Percentiles rank a stretch among this genome's conserved stretches.
Evolutionary conservation across 2,329 filamentous ascomycete species (phyloP).

Genomic region (Nothophaeocryptopus gaeumannii): DNA sequence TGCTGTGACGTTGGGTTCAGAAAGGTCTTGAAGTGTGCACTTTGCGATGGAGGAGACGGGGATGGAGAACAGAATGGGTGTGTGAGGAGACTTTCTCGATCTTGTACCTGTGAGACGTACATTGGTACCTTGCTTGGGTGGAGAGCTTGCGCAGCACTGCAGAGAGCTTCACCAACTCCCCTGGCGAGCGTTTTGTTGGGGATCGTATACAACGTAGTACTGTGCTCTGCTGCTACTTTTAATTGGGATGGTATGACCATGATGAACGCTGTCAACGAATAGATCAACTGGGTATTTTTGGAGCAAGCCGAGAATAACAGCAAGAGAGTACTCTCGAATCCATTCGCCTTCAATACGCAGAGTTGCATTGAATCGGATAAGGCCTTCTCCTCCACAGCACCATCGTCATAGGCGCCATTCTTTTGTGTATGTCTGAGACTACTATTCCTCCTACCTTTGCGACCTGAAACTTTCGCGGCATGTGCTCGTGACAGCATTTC

Average conservation of each 20-base stretch:
- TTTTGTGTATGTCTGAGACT: neutral
- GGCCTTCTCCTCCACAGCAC: constrained; percentile 49
- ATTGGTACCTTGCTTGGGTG: constrained; percentile 2
- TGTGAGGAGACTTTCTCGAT: neutral
- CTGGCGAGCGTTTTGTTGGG: too few species aligned
- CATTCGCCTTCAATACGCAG: constrained; percentile 92
- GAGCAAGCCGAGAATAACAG: constrained; percentile 59
- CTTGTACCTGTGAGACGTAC: constrained; percentile 1
- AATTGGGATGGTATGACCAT: constrained; percentile 81
- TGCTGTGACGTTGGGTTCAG: too few species aligned
- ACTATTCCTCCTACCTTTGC: neutral
- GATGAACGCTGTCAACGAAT: constrained; percentile 91
- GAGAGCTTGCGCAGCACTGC: neutral
- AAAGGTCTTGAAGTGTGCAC: too few species aligned
- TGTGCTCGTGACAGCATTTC: neutral
- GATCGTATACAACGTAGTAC: neutral
- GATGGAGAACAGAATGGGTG: too few species aligned
- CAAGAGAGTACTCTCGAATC: constrained; percentile 68
- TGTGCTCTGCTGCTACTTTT: constrained; percentile 47
- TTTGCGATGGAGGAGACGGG: neutral
- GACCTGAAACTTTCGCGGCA: neutral
- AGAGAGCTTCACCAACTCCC: too few species aligned
- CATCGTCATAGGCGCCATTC: neutral
- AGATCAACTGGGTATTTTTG: constrained; percentile 70
- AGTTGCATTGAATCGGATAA: constrained; percentile 66